Percentiles rank a stretch among this genome's conserved stretches.
Conservation (phyloP, 805 yeast genomes). For the Kuraishia floccosa region DNA sequence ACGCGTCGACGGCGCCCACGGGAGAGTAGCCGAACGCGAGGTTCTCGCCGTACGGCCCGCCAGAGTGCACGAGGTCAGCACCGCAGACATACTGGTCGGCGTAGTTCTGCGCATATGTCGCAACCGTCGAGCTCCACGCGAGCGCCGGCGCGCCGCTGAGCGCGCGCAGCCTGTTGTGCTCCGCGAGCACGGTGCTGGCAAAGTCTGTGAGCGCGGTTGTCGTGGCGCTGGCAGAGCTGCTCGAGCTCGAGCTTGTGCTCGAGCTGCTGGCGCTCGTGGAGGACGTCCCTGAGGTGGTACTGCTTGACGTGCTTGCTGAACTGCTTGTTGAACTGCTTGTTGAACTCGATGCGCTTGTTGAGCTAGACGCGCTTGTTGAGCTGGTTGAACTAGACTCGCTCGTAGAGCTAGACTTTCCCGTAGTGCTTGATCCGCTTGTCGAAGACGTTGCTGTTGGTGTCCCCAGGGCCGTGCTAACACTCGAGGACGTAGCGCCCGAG, state of each 20-base stretch:
- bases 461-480: too few species aligned
- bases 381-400: slow-evolving; percentile 5
- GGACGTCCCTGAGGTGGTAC: slow-evolving; percentile 8
- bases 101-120: slow-evolving; percentile 44
- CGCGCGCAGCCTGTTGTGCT: slow-evolving; percentile 53
- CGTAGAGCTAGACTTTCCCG: slow-evolving; percentile 1
- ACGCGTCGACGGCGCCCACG: slow-evolving; percentile 48
- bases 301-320: slow-evolving; percentile 6
- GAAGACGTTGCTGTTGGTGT: too few species aligned
- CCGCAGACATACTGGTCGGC: slow-evolving; percentile 47
- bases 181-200: slow-evolving; percentile 29
- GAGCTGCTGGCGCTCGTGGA: slow-evolving; percentile 8
- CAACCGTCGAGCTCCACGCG: slow-evolving; percentile 44
- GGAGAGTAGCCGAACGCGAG: slow-evolving; percentile 58
- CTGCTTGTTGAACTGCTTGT: slow-evolving; percentile 7
- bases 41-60: slow-evolving; percentile 66
- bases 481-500: too few species aligned
- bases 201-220: slow-evolving; percentile 9
- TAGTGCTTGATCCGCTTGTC: neutral
- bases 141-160: slow-evolving; percentile 38
- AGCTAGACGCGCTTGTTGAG: slow-evolving; percentile 4
- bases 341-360: slow-evolving; percentile 5
- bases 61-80: slow-evolving; percentile 52
- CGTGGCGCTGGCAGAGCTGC: slow-evolving; percentile 8
- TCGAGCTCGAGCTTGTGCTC: slow-evolving; percentile 7